Evolutionary conservation across 345 rosid genomes (phyloP), one percentile per base, ranked within the genome.

Genomic region (rapeseed (Brassica napus)): DNA sequence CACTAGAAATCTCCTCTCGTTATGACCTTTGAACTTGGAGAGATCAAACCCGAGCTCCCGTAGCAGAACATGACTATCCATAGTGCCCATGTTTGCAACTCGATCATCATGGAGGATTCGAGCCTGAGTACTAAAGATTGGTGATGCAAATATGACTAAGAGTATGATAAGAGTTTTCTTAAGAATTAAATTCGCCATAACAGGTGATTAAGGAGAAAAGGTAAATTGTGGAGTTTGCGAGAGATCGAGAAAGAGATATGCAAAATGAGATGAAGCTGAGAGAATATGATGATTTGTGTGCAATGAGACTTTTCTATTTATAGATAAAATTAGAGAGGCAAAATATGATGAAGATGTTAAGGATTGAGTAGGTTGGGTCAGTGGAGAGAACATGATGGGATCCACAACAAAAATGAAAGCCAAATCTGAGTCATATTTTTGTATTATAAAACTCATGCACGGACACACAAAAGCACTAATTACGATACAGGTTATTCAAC

Each of bases 1-100:
- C n/a, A 81, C 69, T 47, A 81, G 35, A 57, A 65, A 11, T 26
- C 83, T 32, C 32, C 72, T 57, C 21, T 75, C 73, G 35, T 57
- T 58, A 30, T 64, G n/a, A 57, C 69, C 83, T 58, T 81, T 81
- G 68, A 71, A 81, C 10, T 65, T 81, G 16, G 83, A 81, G 72
- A 81, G 69, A 71, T 81, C 83, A 11, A 81, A 65, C 32, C 80
- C 80, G 18, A 81, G 80, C 60, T 75, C 83, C 58, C 77, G 80
- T 65, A 81, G 35, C 34, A 81, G 83, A 71, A 16, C 69, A 14
- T 65, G 63, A 76, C 77, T 81, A 34, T 71, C 62, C 35, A 71
- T 58, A 26, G 34, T 15, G 4, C 47, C 60, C 34, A 34, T 58
- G 63, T 74, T 31, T 35, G 65, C 65, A 5, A 4, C 60, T 1